Evolutionary conservation across 129 eudicot genomes (phyloP).

Genomic region (Flaveria ramosissima): DNA sequence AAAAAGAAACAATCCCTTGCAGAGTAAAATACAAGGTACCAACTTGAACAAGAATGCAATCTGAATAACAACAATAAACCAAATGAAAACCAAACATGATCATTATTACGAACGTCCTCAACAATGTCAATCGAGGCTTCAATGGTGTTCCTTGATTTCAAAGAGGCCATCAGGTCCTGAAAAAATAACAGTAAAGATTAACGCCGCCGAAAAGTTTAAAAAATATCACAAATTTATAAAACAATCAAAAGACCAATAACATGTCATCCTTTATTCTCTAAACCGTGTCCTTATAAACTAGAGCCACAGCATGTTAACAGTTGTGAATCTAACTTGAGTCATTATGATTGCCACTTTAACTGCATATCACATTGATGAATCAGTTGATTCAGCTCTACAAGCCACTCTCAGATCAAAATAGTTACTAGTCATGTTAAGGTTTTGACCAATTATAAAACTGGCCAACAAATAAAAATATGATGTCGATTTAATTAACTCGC

Average conservation of each 20-base stretch:
- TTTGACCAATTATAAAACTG: constrained; percentile 6
- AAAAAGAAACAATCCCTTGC: constrained; percentile 23
- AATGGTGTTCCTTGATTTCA: constrained; percentile 72
- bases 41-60: constrained; percentile 25
- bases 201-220: neutral
- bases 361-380: neutral
- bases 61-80: constrained; percentile 16
- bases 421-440: constrained; percentile 10
- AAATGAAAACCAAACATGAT: constrained; percentile 9
- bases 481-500: neutral
- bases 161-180: constrained; percentile 88
- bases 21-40: constrained; percentile 27
- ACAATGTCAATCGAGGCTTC: constrained; percentile 13
- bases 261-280: neutral
- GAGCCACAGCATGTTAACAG: neutral
- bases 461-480: neutral
- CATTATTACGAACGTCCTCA: constrained; percentile 6
- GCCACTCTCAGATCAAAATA: constrained; percentile 4
- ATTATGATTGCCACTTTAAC: constrained; percentile 3
- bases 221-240: neutral
- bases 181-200: constrained; percentile 2
- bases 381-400: neutral
- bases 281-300: neutral
- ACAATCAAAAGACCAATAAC: neutral
- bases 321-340: neutral